Conservation (phyloP, 2,329 filamentous ascomycete species). For the Cordyceps javanica region DNA sequence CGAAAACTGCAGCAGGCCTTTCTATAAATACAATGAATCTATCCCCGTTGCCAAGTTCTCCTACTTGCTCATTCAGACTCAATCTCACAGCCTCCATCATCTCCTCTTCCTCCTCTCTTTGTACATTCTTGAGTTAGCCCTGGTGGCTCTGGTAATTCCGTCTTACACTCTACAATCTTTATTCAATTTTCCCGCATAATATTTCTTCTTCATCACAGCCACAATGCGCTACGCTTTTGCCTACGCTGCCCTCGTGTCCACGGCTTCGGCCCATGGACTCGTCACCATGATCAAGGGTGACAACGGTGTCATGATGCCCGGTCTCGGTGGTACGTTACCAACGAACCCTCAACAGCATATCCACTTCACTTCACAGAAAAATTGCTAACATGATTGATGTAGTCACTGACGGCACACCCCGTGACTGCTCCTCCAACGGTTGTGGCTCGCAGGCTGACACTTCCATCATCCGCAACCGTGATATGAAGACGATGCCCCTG, state of each 20-base stretch:
- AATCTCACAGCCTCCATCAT: not conserved
- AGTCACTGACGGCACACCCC: constrained; percentile 60
- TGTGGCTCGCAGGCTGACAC: constrained; percentile 65
- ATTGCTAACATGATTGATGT: not conserved
- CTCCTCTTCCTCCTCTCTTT: not conserved
- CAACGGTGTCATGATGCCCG: constrained; percentile 58
- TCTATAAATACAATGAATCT: not conserved
- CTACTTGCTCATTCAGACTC: constrained; percentile 6
- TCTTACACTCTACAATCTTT: not conserved
- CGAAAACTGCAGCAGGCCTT: not conserved
- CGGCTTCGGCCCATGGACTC: constrained; percentile 52
- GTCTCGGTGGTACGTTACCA: constrained; percentile 35
- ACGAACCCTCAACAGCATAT: too few relatives aligned
- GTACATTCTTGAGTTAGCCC: constrained; percentile 8
- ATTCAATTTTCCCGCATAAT: not conserved
- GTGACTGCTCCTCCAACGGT: constrained; percentile 54
- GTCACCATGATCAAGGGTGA: constrained; percentile 50
- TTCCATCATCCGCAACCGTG: constrained; percentile 58
- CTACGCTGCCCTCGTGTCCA: constrained; percentile 33
- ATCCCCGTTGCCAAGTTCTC: not conserved
- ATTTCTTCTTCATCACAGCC: not conserved
- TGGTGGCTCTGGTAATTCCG: constrained; percentile 9
- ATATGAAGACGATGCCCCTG: constrained; percentile 53
- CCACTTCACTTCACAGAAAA: too few relatives aligned
- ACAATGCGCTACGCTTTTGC: constrained; percentile 27